These are phyloP conservation scores for Entamoeba nuttalli DNA, from an alignment of 208 protist species.

Conservation along the genomic window DNA sequence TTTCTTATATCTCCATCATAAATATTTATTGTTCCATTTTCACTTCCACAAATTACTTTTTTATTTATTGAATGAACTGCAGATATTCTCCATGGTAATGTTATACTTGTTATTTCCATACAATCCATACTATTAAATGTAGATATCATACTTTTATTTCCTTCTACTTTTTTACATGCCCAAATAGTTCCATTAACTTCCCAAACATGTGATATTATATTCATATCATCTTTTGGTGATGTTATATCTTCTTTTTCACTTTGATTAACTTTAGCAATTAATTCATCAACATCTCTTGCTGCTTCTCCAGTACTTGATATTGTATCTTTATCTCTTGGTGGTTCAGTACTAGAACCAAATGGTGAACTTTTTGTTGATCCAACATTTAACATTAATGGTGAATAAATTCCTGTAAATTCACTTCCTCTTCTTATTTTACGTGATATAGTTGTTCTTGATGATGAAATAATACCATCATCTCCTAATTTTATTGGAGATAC, in stretches of 20 bases:
- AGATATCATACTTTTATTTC: neutral
- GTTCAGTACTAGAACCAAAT: neutral
- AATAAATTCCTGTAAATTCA: neutral
- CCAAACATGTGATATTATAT: neutral
- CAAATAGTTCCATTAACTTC: neutral
- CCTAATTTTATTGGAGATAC: neutral
- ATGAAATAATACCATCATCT: neutral
- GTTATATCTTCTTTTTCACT: neutral
- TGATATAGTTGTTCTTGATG: neutral
- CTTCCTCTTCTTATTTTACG: neutral
- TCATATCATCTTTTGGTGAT: neutral
- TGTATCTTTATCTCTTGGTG: neutral
- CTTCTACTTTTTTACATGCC: neutral
- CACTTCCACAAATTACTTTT: neutral
- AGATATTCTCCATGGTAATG: neutral
- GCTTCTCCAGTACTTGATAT: neutral
- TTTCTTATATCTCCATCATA: neutral
- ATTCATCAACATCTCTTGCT: neutral
- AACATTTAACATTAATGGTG: neutral
- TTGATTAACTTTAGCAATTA: neutral
- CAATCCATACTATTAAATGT: neutral
- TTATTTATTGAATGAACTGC: neutral
- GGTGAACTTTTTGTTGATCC: neutral
- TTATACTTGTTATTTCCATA: neutral
- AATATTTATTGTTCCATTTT: neutral